phyloP scores from a whole-genome alignment of 2,329 filamentous ascomycete genomes.

The Helotiales sp. region DNA sequence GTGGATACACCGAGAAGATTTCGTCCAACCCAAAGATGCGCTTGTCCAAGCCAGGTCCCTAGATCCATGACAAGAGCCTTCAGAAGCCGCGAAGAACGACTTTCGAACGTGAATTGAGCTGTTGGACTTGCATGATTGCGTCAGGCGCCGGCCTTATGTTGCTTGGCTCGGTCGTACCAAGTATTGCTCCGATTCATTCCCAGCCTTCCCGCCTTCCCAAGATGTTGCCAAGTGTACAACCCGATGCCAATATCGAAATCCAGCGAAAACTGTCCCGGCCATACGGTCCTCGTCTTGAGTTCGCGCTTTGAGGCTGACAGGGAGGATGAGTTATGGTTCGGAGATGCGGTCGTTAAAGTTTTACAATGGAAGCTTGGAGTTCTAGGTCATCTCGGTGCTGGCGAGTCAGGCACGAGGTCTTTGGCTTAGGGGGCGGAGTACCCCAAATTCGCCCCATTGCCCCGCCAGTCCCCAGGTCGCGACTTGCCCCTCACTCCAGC shows the following conservation, averaged over 20 bases:
- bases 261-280: not conserved
- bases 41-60: not conserved
- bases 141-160: not conserved
- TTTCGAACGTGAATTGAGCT: not conserved
- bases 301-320: too few species aligned
- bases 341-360: not conserved
- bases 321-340: not conserved
- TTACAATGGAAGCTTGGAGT: not conserved
- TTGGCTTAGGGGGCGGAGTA: not conserved
- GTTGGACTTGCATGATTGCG: not conserved
- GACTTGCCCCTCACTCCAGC: too few species aligned
- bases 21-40: conserved; percentile 1
- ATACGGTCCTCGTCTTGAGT: not conserved
- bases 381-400: not conserved
- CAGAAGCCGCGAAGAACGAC: not conserved
- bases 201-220: not conserved
- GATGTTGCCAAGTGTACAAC: not conserved
- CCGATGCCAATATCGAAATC: not conserved
- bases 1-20: not conserved
- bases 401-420: not conserved
- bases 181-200: not conserved
- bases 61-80: not conserved
- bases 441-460: not conserved
- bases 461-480: not conserved
- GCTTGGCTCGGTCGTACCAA: not conserved